These are phyloP conservation scores for Monosporascus sp. DNA, from an alignment of 2,329 filamentous ascomycete genomes.

Conservation along the genomic window DNA sequence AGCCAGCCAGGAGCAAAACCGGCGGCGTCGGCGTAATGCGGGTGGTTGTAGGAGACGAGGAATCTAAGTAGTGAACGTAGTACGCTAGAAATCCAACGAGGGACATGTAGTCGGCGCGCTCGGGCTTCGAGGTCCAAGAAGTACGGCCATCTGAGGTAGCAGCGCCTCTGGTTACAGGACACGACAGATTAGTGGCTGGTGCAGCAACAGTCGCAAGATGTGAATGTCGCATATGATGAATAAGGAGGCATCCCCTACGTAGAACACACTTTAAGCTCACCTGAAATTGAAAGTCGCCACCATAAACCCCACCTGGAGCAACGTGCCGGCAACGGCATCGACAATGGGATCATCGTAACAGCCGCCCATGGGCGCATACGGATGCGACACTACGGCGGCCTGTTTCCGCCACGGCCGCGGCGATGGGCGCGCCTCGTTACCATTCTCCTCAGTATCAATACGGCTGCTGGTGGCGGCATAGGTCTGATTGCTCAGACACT, in stretches of 20 bases:
- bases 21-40: constrained; percentile 15
- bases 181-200: background rate
- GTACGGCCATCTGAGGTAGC: constrained; percentile 69
- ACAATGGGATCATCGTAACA: constrained; percentile 79
- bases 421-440: constrained; percentile 32
- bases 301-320: constrained; percentile 67
- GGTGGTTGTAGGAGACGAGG: constrained; percentile 9
- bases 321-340: constrained; percentile 54
- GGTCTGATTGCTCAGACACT: constrained; percentile 31
- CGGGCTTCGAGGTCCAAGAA: constrained; percentile 80
- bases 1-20: constrained; percentile 64
- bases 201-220: background rate
- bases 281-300: constrained; percentile 91
- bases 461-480: constrained; percentile 7
- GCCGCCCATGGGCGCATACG: constrained; percentile 84
- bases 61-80: constrained; percentile 60
- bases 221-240: too few relatives aligned
- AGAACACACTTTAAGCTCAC: constrained; percentile 22
- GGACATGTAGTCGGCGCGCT: constrained; percentile 76
- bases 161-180: constrained; percentile 58
- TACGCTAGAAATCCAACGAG: constrained; percentile 74
- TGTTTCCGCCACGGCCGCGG: constrained; percentile 41
- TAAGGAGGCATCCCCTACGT: too few relatives aligned
- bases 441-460: background rate
- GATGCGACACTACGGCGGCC: constrained; percentile 67